phyloP scores from a whole-genome alignment of 2,329 filamentous ascomycete genomes.

The Monosporascus sp. region DNA sequence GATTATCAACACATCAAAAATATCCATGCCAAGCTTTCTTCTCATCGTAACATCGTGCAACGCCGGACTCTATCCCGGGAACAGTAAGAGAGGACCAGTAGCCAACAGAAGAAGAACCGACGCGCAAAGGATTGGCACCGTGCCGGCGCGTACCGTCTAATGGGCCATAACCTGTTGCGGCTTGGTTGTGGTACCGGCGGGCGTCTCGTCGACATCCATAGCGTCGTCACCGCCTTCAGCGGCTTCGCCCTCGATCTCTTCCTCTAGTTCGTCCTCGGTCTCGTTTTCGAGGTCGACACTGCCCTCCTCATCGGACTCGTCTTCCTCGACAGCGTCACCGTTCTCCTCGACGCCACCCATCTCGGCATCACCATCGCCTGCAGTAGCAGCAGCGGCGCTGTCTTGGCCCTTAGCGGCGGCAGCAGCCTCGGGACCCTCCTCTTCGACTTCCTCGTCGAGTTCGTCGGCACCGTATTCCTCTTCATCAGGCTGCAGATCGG shows the following conservation, averaged over 20 bases:
- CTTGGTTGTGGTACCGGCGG: conserved; percentile 13
- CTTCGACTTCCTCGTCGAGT: conserved; percentile 62
- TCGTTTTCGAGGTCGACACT: conserved; percentile 70
- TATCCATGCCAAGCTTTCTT: too few relatives aligned
- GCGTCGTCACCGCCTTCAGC: conserved; percentile 31
- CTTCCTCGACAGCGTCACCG: conserved; percentile 49
- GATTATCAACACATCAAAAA: too few relatives aligned
- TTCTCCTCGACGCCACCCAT: conserved; percentile 57
- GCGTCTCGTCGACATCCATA: conserved; percentile 36
- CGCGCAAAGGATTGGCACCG: too few relatives aligned
- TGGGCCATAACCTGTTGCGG: conserved; percentile 21
- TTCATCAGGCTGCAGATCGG: conserved; percentile 79
- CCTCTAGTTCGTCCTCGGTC: conserved; percentile 60
- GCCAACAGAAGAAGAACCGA: too few relatives aligned
- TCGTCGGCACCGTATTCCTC: conserved; percentile 90
- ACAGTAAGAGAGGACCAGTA: too few relatives aligned
- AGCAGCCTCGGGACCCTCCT: conserved; percentile 47
- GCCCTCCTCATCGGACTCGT: conserved; percentile 59
- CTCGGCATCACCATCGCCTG: conserved; percentile 58
- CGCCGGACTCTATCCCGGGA: too few relatives aligned
- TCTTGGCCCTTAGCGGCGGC: conserved; percentile 37
- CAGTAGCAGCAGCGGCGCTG: conserved; percentile 37
- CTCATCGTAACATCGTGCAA: too few relatives aligned
- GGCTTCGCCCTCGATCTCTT: conserved; percentile 43
- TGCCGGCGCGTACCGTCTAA: too few relatives aligned